A percentile compares a stretch with the other conserved stretches of the same genome.
These are phyloP conservation scores for Eremomyces bilateralis DNA, from an alignment of 495 filamentous ascomycete genomes.

Conservation along the genomic window DNA sequence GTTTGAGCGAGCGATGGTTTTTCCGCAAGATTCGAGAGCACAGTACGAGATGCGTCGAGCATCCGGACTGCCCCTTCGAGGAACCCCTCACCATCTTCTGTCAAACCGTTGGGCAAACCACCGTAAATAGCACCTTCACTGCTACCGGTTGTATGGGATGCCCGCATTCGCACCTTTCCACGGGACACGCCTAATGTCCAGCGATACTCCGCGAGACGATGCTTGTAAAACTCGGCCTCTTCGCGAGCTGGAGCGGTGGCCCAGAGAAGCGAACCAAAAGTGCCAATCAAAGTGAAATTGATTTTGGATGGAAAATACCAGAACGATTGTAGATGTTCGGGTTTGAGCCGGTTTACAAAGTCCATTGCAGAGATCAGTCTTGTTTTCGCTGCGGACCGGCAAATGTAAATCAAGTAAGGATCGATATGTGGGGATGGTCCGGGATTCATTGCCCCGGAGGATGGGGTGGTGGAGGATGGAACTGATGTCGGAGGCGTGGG, in stretches of 20 bases:
- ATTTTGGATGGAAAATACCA: slow-evolving; percentile 61
- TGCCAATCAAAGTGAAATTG: slow-evolving; percentile 64
- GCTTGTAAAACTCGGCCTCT: slow-evolving; percentile 89
- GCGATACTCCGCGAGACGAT: slow-evolving; percentile 66
- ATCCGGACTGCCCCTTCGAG: slow-evolving; percentile 56
- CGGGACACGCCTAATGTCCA: slow-evolving; percentile 88
- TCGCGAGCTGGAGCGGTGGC: slow-evolving; percentile 68
- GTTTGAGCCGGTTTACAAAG: slow-evolving; percentile 21
- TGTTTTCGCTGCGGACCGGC: slow-evolving; percentile 73
- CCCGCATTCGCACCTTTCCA: too few relatives aligned
- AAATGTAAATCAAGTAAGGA: slow-evolving; percentile 74
- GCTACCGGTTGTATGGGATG: too few relatives aligned
- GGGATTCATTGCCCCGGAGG: slow-evolving; percentile 43
- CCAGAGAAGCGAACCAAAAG: slow-evolving; percentile 63
- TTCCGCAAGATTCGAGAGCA: slow-evolving; percentile 19
- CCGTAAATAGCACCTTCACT: slow-evolving; percentile 60
- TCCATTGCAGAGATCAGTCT: slow-evolving; percentile 31
- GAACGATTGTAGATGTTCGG: slow-evolving; percentile 19
- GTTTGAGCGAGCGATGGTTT: slow-evolving; percentile 12
- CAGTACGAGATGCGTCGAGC: slow-evolving; percentile 28
- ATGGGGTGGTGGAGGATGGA: slow-evolving; percentile 64
- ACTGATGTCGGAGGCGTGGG: too few relatives aligned
- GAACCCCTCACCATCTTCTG: too few relatives aligned
- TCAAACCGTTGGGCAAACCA: too few relatives aligned
- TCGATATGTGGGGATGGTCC: slow-evolving; percentile 31